Conservation (phyloP, 148 eudicot genomes). For the Silene uniflora region DNA sequence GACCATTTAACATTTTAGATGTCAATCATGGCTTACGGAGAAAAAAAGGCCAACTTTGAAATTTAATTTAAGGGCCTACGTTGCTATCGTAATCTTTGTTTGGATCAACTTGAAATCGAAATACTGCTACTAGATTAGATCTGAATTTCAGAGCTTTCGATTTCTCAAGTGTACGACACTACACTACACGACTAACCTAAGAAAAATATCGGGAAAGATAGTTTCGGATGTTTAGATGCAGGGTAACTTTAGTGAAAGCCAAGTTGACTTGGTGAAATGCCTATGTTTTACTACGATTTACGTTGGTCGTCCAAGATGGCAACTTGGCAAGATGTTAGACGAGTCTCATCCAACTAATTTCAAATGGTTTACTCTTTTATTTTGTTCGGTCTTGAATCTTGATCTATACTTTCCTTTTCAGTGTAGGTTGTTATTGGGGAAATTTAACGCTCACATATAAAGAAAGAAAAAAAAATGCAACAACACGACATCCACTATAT, state of each 20-base stretch:
- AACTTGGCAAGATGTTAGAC: too few relatives aligned
- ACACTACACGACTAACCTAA: neutral
- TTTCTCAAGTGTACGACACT: neutral
- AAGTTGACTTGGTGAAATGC: too few relatives aligned
- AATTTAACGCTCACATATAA: too few relatives aligned
- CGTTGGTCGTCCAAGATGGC: too few relatives aligned
- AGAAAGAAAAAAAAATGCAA: too few relatives aligned
- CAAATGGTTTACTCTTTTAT: too few relatives aligned
- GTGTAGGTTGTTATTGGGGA: too few relatives aligned
- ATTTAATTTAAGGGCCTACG: conserved; percentile 14
- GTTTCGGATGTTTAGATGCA: neutral
- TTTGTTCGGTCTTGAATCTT: too few relatives aligned
- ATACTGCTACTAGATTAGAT: neutral
- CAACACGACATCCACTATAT: too few relatives aligned
- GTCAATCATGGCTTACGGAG: conserved; percentile 14
- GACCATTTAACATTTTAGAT: neutral
- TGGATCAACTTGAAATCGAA: neutral
- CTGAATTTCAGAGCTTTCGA: neutral
- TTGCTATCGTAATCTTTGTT: neutral
- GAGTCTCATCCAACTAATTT: too few relatives aligned
- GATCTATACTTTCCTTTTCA: too few relatives aligned
- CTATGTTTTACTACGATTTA: too few relatives aligned
- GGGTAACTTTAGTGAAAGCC: neutral
- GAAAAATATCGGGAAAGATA: neutral
- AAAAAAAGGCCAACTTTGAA: conserved; percentile 8